Evolutionary conservation across 1,139 yeast species (phyloP).

Genomic region (Yamadazyma sp.): DNA sequence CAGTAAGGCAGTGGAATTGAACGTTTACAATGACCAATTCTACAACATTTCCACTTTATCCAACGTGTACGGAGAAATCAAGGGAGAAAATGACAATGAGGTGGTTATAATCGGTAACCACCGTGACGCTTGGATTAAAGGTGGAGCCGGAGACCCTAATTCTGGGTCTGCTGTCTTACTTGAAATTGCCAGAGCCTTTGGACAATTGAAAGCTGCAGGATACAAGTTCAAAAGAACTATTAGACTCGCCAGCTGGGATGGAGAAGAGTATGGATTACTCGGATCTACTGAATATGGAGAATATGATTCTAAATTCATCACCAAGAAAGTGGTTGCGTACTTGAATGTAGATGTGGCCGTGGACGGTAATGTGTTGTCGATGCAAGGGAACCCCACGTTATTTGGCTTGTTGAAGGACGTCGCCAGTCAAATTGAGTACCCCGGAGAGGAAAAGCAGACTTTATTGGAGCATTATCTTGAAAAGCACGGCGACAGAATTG

Average conservation of each 20-base stretch:
- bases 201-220: constrained; percentile 44
- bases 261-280: constrained; percentile 48
- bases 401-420: constrained; percentile 31
- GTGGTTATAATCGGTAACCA: constrained; percentile 48
- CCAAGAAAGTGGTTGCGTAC: constrained; percentile 44
- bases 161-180: constrained; percentile 44
- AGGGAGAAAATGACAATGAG: constrained; percentile 41
- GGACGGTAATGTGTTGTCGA: constrained; percentile 31
- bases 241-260: constrained; percentile 43
- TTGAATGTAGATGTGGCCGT: constrained; percentile 44
- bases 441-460: constrained; percentile 40
- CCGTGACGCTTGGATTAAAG: constrained; percentile 56
- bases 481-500: constrained; percentile 29
- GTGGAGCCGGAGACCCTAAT: constrained; percentile 52
- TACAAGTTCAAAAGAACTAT: constrained; percentile 43
- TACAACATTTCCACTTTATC: constrained; percentile 43
- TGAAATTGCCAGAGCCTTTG: constrained; percentile 47
- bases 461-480: constrained; percentile 60
- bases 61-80: constrained; percentile 48
- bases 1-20: constrained; percentile 46
- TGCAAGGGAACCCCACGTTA: constrained; percentile 43
- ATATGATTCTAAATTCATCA: constrained; percentile 33
- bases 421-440: constrained; percentile 44
- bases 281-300: constrained; percentile 52
- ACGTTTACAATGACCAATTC: constrained; percentile 42